Conservation (phyloP, 768 basidiomycete species). For the Pleurotus platypus region DNA sequence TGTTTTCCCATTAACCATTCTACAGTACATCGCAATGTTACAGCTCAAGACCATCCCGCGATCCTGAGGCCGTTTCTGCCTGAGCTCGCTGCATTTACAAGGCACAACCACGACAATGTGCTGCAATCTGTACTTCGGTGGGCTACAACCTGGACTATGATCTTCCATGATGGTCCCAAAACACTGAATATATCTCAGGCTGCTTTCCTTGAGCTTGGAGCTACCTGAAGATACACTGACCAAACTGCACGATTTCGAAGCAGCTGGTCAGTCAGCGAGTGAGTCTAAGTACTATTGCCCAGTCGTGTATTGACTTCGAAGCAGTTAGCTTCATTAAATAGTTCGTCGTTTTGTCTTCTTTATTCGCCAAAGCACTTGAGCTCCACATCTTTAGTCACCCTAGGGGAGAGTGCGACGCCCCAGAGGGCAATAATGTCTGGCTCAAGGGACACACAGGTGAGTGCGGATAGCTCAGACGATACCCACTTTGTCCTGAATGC, state of each 20-base stretch:
- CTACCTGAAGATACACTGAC: slow-evolving; percentile 51
- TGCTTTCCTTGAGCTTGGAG: slow-evolving; percentile 49
- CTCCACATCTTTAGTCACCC: slow-evolving; percentile 28
- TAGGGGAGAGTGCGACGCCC: slow-evolving; percentile 37
- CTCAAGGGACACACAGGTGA: slow-evolving; percentile 45
- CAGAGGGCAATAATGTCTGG: slow-evolving; percentile 42
- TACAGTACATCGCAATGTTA: slow-evolving; percentile 49
- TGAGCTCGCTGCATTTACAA: slow-evolving; percentile 47
- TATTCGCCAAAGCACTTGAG: background rate
- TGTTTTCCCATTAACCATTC: background rate
- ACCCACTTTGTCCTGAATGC: background rate
- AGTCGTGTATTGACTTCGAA: no score
- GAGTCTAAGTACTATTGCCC: background rate
- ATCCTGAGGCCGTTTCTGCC: slow-evolving; percentile 46
- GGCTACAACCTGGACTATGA: background rate
- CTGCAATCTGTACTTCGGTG: slow-evolving; percentile 46
- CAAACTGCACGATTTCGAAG: slow-evolving; percentile 41
- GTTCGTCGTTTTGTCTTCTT: slow-evolving; percentile 21
- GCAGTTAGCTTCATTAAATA: slow-evolving; percentile 48
- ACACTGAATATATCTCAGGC: slow-evolving; percentile 21
- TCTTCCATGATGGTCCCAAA: background rate
- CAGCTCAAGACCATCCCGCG: slow-evolving; percentile 44
- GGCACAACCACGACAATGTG: slow-evolving; percentile 49
- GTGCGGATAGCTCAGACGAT: slow-evolving; percentile 8
- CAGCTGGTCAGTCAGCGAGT: slow-evolving; percentile 41